Evolutionary conservation across 2,329 filamentous ascomycete genomes (phyloP).

Genomic region (Elsinoe ampelina): DNA sequence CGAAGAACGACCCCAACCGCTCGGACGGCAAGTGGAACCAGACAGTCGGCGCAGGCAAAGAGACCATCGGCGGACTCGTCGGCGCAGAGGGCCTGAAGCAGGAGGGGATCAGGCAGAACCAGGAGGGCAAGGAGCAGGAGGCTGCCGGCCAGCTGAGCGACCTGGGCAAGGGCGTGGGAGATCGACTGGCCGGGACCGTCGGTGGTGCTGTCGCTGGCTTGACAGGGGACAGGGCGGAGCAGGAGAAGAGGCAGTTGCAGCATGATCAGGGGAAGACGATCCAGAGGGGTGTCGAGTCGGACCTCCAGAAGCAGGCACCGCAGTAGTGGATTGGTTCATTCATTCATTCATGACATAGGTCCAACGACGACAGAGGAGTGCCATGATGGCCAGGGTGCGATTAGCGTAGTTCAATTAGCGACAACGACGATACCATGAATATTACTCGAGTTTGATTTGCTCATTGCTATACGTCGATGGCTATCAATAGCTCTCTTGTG

Average conservation of each 20-base stretch:
- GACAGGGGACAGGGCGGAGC: conserved; percentile 58
- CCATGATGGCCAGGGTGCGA: neutral
- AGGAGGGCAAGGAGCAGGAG: conserved; percentile 70
- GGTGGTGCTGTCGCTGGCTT: conserved; percentile 63
- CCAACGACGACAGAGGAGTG: neutral
- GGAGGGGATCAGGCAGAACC: conserved; percentile 67
- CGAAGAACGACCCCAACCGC: conserved; percentile 66
- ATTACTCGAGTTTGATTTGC: too few species aligned
- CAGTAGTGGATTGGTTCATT: neutral
- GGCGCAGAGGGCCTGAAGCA: conserved; percentile 69
- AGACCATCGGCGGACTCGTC: conserved; percentile 63
- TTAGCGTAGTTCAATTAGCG: too few species aligned
- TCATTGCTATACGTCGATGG: too few species aligned
- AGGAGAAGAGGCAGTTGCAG: conserved; percentile 56
- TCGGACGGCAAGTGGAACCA: conserved; percentile 72
- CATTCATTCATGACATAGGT: neutral
- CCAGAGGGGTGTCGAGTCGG: conserved; percentile 73
- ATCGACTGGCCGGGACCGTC: conserved; percentile 53
- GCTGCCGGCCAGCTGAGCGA: conserved; percentile 74
- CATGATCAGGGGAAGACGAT: conserved; percentile 77
- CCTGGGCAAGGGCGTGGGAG: conserved; percentile 51
- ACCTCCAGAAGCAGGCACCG: conserved; percentile 60
- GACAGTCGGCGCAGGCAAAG: conserved; percentile 78
- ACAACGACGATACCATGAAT: too few species aligned
- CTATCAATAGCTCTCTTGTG: too few species aligned